Evolutionary conservation across 2,329 filamentous ascomycete species (phyloP), one percentile per base, ranked within the genome.

Genomic region (Claviceps purpurea): DNA sequence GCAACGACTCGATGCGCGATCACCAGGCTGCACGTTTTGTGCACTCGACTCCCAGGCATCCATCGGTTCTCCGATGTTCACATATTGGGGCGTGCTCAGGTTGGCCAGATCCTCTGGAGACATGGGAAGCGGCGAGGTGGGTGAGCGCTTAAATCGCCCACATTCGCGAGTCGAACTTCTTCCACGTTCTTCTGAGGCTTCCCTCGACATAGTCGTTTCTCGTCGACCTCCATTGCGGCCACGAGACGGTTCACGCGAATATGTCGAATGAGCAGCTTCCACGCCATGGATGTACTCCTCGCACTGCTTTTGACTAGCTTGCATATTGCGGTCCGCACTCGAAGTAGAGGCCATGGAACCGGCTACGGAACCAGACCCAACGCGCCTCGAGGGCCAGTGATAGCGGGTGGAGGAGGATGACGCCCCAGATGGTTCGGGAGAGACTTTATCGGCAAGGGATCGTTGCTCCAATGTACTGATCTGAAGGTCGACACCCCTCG

Each of bases 81-180:
- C 62, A 56, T 61, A 60, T 30, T 62, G 69, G 1, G 74, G 71
- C 1, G 72, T 78, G 56, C 76, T 78, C 49, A 85, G 67, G 58
- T 78, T 83, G 61, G 81, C 79, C 54, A 87, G 65, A 60, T 96
- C 89, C 60, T 95, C 88, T 0, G 89, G 89, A 3, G 90, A 95
- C 90, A 96, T 96, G 3, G 90, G 89, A 2, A 95, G 78, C 0
- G 91, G 91, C 0, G 91, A 96, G 2, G 89, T 94, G 1, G 91
- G 91, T 1, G 91, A 96, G 22, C 87, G 78, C 68, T 95, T 95
- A 18, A 85, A 80, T 62, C 82, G 85, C 56, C 85, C 69, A 53
- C 75, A 89, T 57, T 82, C 84, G 22, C 84, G 78, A 45, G 78
- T 75, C 13, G 77, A 71, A 24, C 76, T 76, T 56, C 87, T 78